A percentile compares a stretch with the other conserved stretches of the same genome.
phyloP scores from a whole-genome alignment of 768 basidiomycete species.

The Clitopilus hobsonii region DNA sequence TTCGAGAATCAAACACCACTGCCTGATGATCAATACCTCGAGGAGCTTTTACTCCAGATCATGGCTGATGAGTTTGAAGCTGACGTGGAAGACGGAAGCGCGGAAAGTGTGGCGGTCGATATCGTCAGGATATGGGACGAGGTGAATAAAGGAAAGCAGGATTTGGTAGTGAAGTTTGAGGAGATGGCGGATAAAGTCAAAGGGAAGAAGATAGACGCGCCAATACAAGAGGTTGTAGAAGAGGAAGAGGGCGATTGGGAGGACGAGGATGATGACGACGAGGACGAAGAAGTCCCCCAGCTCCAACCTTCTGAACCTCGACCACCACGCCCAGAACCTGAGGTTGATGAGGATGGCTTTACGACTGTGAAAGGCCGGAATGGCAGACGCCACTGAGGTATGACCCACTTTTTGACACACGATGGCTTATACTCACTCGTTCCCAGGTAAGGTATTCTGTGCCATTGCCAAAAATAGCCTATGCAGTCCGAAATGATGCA shows the following conservation, averaged over 20 bases:
- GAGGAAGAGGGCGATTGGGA: slow-evolving; percentile 38
- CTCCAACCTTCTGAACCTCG: slow-evolving; percentile 31
- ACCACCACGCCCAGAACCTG: slow-evolving; percentile 49
- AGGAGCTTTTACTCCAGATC: slow-evolving; percentile 76
- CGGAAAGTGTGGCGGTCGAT: slow-evolving; percentile 67
- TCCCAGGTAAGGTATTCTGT: no score
- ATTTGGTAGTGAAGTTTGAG: slow-evolving; percentile 59
- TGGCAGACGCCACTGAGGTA: background rate
- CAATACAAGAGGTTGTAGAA: slow-evolving; percentile 34
- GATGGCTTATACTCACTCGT: no score
- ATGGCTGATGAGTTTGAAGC: slow-evolving; percentile 88
- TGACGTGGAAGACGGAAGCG: slow-evolving; percentile 80
- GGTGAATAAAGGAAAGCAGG: slow-evolving; percentile 37
- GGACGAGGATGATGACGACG: slow-evolving; percentile 43
- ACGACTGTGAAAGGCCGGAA: slow-evolving; percentile 47
- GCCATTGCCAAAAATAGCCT: no score
- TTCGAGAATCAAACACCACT: slow-evolving; percentile 53
- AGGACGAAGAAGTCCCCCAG: slow-evolving; percentile 49
- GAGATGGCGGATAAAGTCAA: slow-evolving; percentile 50
- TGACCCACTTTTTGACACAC: no score
- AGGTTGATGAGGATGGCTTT: slow-evolving; percentile 92
- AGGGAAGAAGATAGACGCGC: slow-evolving; percentile 52
- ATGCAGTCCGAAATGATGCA: no score
- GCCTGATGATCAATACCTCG: slow-evolving; percentile 72
- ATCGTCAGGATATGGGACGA: slow-evolving; percentile 67